Conservation (phyloP, 768 basidiomycete species). For the Agaricus bisporus region DNA sequence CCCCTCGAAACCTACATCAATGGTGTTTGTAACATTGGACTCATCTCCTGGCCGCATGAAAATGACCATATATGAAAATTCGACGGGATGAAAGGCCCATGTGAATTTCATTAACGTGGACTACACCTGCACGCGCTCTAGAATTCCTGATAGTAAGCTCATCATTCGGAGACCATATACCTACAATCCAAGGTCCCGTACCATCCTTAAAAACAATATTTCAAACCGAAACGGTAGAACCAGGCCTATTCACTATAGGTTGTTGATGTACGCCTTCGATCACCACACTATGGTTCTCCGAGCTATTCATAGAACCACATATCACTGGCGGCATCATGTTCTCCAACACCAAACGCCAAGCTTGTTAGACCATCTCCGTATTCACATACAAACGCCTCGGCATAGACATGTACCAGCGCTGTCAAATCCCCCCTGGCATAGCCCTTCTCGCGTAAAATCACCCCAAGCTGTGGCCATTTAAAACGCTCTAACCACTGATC, state of each 20-base stretch:
- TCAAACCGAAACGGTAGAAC: constrained; percentile 3
- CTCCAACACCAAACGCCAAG: background rate
- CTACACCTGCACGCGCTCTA: constrained; percentile 4
- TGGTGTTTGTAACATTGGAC: constrained; percentile 4
- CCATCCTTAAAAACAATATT: constrained; percentile 4
- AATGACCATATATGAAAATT: constrained; percentile 3
- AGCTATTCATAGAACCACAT: background rate
- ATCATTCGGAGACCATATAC: background rate
- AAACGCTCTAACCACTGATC: background rate
- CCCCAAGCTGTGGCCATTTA: background rate
- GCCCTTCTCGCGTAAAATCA: background rate
- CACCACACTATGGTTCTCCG: background rate
- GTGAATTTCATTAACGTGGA: constrained; percentile 2
- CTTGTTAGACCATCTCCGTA: constrained; percentile 1
- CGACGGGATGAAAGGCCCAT: background rate
- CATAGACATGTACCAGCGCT: background rate
- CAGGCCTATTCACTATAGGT: background rate
- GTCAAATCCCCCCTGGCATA: background rate
- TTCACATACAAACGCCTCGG: constrained; percentile 4
- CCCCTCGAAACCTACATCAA: constrained; percentile 6
- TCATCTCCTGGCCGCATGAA: constrained; percentile 5
- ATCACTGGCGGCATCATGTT: background rate
- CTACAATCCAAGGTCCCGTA: background rate
- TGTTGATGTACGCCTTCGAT: background rate
- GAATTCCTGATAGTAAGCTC: background rate